phyloP scores from a whole-genome alignment of 1,284 basidiomycete species.

The Chalciporus sp. region DNA sequence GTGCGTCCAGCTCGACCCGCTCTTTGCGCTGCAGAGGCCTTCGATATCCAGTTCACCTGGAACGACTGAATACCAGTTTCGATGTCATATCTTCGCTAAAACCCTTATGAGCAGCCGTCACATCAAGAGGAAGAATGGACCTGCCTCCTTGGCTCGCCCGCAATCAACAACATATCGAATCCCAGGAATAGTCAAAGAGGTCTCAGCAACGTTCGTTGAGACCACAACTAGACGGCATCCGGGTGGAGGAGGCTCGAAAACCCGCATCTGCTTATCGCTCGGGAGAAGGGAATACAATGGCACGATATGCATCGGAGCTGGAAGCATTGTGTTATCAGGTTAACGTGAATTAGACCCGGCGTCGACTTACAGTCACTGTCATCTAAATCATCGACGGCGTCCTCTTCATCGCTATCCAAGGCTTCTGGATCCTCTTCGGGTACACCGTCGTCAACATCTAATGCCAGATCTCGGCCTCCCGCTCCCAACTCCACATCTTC shows the following conservation, averaged over 20 bases:
- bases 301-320: slow-evolving; percentile 83
- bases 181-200: slow-evolving; percentile 96
- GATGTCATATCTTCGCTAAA: slow-evolving; percentile 94
- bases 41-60: slow-evolving; percentile 94
- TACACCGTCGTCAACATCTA: slow-evolving; percentile 58
- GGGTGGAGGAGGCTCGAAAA: slow-evolving; percentile 87
- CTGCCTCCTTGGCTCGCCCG: slow-evolving; percentile 94
- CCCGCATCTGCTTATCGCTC: slow-evolving; percentile 94
- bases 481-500: slow-evolving; percentile 82
- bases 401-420: slow-evolving; percentile 56
- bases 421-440: slow-evolving; percentile 51
- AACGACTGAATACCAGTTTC: slow-evolving; percentile 95
- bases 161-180: slow-evolving; percentile 97
- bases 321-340: slow-evolving; percentile 20
- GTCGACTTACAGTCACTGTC: slow-evolving; percentile 59
- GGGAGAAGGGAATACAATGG: slow-evolving; percentile 98
- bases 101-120: slow-evolving; percentile 7
- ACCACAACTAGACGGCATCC: slow-evolving; percentile 93
- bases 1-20: slow-evolving; percentile 96
- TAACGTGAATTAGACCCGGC: not conserved
- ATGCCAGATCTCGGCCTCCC: slow-evolving; percentile 45
- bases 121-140: slow-evolving; percentile 12
- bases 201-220: slow-evolving; percentile 98
- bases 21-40: slow-evolving; percentile 94
- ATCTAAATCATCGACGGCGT: slow-evolving; percentile 56